A percentile compares a stretch with the other conserved stretches of the same genome.
phyloP scores from a whole-genome alignment of 1,284 basidiomycete genomes.

The Trametes sp. region DNA sequence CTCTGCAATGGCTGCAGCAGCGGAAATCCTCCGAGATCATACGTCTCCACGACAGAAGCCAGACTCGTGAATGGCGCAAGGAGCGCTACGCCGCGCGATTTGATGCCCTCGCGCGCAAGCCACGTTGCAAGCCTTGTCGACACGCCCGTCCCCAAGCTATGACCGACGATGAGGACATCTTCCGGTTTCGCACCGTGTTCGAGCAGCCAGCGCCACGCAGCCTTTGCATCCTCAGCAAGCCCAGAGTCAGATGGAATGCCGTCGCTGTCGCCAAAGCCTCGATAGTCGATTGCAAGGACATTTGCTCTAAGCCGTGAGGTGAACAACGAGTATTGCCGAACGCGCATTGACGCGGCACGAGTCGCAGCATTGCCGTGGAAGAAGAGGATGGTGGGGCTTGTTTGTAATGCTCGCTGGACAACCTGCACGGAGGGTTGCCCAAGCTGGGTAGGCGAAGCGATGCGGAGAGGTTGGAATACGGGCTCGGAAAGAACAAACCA shows the following conservation, averaged over 20 bases:
- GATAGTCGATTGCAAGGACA: slow-evolving; percentile 87
- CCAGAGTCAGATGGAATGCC: slow-evolving; percentile 83
- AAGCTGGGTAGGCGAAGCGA: slow-evolving; percentile 37
- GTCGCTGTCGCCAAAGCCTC: slow-evolving; percentile 91
- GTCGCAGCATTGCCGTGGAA: slow-evolving; percentile 92
- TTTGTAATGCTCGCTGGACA: slow-evolving; percentile 56
- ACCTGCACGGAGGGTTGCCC: slow-evolving; percentile 43
- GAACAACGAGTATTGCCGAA: slow-evolving; percentile 68
- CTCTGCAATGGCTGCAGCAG: slow-evolving; percentile 72
- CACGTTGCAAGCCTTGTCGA: slow-evolving; percentile 66
- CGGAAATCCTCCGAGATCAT: slow-evolving; percentile 75
- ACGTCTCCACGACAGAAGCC: slow-evolving; percentile 71
- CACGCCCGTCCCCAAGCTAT: slow-evolving; percentile 86
- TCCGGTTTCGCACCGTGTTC: slow-evolving; percentile 62
- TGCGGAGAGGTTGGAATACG: slow-evolving; percentile 60
- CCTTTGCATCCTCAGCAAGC: slow-evolving; percentile 76
- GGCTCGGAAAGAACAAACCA: slow-evolving; percentile 89
- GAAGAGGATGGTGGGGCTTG: slow-evolving; percentile 83
- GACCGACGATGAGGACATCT: slow-evolving; percentile 78
- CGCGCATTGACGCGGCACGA: slow-evolving; percentile 70
- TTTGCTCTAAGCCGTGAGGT: slow-evolving; percentile 74
- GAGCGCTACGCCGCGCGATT: slow-evolving; percentile 70
- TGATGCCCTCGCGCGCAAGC: slow-evolving; percentile 61
- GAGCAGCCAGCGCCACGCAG: slow-evolving; percentile 84
- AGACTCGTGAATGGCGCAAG: slow-evolving; percentile 84